Evolutionary conservation across 192 early-diverging fungal genomes (phyloP).

Genomic region (Podila verticillata): DNA sequence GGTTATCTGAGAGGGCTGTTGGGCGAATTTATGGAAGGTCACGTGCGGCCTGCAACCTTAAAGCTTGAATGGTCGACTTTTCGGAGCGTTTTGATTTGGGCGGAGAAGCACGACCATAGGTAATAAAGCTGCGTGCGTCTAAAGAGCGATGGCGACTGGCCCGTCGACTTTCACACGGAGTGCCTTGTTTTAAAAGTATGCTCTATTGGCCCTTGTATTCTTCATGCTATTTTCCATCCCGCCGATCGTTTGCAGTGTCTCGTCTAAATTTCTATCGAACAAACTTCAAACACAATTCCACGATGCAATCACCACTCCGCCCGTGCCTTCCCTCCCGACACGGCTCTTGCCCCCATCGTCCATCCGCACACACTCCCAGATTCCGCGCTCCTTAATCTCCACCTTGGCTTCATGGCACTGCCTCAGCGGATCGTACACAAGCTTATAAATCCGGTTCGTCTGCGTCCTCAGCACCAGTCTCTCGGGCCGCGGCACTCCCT

Average conservation of each 20-base stretch:
- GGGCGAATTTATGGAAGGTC: too few species aligned
- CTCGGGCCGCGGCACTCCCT: slow-evolving; percentile 16
- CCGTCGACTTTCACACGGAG: not conserved
- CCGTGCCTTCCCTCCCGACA: slow-evolving; percentile 33
- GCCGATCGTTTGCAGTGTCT: too few species aligned
- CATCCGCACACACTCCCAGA: slow-evolving; percentile 50
- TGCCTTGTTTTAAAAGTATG: not conserved
- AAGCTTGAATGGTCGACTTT: too few species aligned
- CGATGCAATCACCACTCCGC: slow-evolving; percentile 42
- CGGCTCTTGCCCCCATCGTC: slow-evolving; percentile 45
- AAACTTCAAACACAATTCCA: slow-evolving; percentile 32
- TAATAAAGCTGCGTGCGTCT: too few species aligned
- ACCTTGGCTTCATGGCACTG: slow-evolving; percentile 45
- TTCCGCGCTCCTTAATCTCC: slow-evolving; percentile 34
- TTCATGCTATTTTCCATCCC: too few species aligned
- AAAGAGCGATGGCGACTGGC: too few species aligned
- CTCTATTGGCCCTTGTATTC: too few species aligned
- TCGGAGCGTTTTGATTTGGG: too few species aligned
- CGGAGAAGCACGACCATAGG: too few species aligned
- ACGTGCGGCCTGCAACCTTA: too few species aligned
- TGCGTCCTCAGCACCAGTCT: slow-evolving; percentile 41
- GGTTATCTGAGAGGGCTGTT: too few species aligned
- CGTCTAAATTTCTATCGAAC: not conserved
- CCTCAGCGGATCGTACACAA: slow-evolving; percentile 30
- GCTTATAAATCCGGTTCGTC: slow-evolving; percentile 34